Percentiles rank a stretch among this genome's conserved stretches.
These are phyloP conservation scores for Rosa chinensis DNA, from an alignment of 306 rosid genomes.

Conservation along the genomic window DNA sequence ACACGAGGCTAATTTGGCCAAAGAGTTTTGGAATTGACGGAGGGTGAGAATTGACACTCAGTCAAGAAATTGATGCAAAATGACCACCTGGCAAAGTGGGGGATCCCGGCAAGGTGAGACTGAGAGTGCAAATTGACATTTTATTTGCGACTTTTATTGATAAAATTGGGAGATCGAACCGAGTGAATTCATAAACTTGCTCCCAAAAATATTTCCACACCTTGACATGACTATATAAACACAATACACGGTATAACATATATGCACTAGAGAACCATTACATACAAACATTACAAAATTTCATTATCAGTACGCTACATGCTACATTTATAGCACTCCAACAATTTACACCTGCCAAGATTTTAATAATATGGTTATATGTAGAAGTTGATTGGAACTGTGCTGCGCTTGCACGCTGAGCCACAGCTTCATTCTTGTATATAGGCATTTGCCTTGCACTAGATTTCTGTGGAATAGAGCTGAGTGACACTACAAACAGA, in stretches of 20 bases:
- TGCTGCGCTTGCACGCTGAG: slow-evolving; percentile 39
- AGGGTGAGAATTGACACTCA: neutral
- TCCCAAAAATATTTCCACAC: neutral
- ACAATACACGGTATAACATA: neutral
- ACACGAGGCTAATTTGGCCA: too few species aligned
- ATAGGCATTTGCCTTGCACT: slow-evolving; percentile 31
- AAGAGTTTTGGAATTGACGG: neutral
- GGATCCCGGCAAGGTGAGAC: too few species aligned
- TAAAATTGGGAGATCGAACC: neutral
- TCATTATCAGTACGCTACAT: slow-evolving; percentile 31
- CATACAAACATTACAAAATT: slow-evolving; percentile 58
- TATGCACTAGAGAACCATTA: slow-evolving; percentile 29
- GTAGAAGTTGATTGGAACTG: slow-evolving; percentile 34
- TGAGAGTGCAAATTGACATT: neutral
- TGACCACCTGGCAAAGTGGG: too few species aligned
- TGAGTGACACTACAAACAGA: slow-evolving; percentile 13
- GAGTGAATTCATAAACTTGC: neutral
- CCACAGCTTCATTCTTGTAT: slow-evolving; percentile 30
- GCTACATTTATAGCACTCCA: slow-evolving; percentile 40
- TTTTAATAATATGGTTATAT: slow-evolving; percentile 12
- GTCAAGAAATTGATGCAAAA: too few species aligned
- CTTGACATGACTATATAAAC: neutral
- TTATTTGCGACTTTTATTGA: too few species aligned
- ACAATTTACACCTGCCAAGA: slow-evolving; percentile 56
- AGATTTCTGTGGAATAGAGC: slow-evolving; percentile 15